Base-by-base conservation (phyloP, 345 rosid genomes). In the Camelina hispida region DNA sequence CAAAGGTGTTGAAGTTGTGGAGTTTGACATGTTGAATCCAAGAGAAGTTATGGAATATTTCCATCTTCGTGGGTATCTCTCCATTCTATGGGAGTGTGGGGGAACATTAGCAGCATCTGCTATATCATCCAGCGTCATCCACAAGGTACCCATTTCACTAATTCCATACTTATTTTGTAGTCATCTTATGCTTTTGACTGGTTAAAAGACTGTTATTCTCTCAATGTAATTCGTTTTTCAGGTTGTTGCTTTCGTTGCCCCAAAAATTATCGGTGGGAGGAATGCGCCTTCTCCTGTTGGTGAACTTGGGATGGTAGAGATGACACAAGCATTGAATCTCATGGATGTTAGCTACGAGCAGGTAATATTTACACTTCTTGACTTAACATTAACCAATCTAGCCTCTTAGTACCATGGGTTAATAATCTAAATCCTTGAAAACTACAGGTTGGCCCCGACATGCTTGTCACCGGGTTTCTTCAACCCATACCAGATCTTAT, bases 271-370 rank as follows among this genome's bases (percentile, higher is more conserved):
- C 62, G 97, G 99, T 62, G 99, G 99, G 60, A 91, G 76, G 38
- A 71, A 82, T 78, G 97, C 97, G 0, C 97, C 96, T 28, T 80
- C 99, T 71, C 97, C 97, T 25, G 99, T 95, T 66, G 93, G 93
- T 83, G 99, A 95, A 63, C 97, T 95, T 64, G 99, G 99, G 60
- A 91, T 95, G 99, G 93, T 92, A 65, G 97, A 95, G 85, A 92
- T 95, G 99, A 81, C 97, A 52, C 99, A 95, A 81, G 99, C 99
- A 46, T 69, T 95, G 47, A 88, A 95, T 81, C 75, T 95, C 30
- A 84, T 85, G 15, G 96, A 95, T 74, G 87, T 90, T 80, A 78
- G 79, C 83, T 90, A 88, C 56, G 99, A 95, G 78, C 93, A 92
- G 95, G 97, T 91, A 73, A 74, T 75, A 6, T 51, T 40, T 40